Evolutionary conservation across 2,329 filamentous ascomycete species (phyloP).

Genomic region (Saccharata proteae): DNA sequence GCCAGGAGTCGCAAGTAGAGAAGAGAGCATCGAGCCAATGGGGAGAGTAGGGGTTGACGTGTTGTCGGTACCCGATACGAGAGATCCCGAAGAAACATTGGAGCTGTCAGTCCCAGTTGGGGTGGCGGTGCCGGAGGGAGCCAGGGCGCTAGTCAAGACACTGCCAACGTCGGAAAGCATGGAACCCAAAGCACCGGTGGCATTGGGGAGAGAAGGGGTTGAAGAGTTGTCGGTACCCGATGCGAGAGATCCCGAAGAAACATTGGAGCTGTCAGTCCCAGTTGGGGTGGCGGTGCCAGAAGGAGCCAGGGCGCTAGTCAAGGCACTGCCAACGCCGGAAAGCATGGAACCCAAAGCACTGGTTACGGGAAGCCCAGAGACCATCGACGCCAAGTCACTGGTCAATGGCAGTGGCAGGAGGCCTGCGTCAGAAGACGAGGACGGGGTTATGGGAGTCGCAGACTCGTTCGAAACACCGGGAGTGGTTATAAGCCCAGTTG

Average conservation of each 20-base stretch:
- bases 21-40: constrained; percentile 4
- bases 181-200: too few species aligned
- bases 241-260: neutral
- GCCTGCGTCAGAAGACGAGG: too few species aligned
- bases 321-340: constrained; percentile 5
- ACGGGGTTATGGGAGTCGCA: too few species aligned
- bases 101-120: constrained; percentile 1
- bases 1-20: constrained; percentile 7
- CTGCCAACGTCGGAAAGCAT: constrained; percentile 3
- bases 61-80: neutral
- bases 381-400: constrained; percentile 2
- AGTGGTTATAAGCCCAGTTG: too few species aligned
- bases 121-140: constrained; percentile 1
- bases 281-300: neutral
- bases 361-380: constrained; percentile 5
- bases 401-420: neutral
- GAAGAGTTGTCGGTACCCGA: neutral
- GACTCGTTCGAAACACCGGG: too few species aligned
- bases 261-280: neutral
- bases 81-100: neutral
- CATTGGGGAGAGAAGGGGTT: constrained; percentile 1
- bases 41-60: constrained; percentile 1
- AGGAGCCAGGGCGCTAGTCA: constrained; percentile 4
- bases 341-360: constrained; percentile 5
- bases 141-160: constrained; percentile 2